Percentiles rank a stretch among this genome's conserved stretches.
Conservation (phyloP, 225 moss, liverwort and hornwort species). For the Straminergon stramineum region DNA sequence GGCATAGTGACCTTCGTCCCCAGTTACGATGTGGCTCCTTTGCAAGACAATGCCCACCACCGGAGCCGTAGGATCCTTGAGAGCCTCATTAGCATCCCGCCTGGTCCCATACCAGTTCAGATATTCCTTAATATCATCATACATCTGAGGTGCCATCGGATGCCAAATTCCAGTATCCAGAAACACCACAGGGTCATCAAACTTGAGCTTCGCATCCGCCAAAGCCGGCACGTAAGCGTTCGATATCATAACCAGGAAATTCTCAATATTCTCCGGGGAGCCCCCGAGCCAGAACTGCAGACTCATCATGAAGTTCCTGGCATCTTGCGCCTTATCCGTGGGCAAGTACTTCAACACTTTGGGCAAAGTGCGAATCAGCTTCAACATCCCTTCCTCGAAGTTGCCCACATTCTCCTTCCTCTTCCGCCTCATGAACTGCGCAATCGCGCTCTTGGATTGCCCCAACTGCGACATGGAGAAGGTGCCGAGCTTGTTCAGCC, state of each 20-base stretch:
- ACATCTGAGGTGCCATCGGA: conserved; percentile 94
- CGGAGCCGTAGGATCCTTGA: conserved; percentile 67
- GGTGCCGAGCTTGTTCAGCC: conserved; percentile 88
- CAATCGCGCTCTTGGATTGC: conserved; percentile 95
- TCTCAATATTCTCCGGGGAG: conserved; percentile 94
- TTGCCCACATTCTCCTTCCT: conserved; percentile 93
- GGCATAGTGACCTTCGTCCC: conserved; percentile 92
- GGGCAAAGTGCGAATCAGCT: conserved; percentile 85
- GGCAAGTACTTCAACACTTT: conserved; percentile 92
- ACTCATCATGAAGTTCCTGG: conserved; percentile 96
- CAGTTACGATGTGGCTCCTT: conserved; percentile 95
- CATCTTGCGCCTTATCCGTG: conserved; percentile 88
- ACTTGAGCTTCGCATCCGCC: conserved; percentile 32
- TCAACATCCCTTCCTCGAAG: conserved; percentile 97
- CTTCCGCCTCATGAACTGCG: conserved; percentile 93
- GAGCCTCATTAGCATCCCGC: conserved; percentile 60
- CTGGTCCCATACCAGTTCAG: conserved; percentile 90
- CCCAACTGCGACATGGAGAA: conserved; percentile 98
- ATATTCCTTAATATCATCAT: conserved; percentile 92
- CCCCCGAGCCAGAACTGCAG: conserved; percentile 99
- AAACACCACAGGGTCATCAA: conserved; percentile 70
- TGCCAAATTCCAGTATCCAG: conserved; percentile 96
- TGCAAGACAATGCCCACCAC: conserved; percentile 80
- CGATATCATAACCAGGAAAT: conserved; percentile 93
- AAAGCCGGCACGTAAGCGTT: conserved; percentile 74